Percentiles rank a stretch among this genome's conserved stretches.
These are phyloP conservation scores for Colletotrichum eremochloae DNA, from an alignment of 2,329 filamentous ascomycete species.

Conservation along the genomic window DNA sequence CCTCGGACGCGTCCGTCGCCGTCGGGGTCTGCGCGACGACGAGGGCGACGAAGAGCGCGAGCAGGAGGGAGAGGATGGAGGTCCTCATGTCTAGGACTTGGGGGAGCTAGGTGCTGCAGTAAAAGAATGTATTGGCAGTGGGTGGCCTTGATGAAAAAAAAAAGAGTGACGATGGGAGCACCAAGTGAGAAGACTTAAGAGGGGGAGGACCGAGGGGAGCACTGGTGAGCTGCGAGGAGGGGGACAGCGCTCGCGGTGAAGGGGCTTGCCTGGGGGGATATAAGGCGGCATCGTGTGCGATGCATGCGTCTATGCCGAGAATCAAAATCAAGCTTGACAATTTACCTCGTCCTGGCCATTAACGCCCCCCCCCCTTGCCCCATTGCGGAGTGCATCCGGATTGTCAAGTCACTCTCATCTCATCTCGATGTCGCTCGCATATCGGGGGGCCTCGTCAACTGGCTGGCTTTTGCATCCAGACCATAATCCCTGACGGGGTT, in stretches of 20 bases:
- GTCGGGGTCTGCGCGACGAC: conserved; percentile 52
- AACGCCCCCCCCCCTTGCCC: conserved; percentile 9
- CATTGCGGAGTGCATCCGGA: conserved; percentile 18
- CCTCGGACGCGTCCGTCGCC: conserved; percentile 43
- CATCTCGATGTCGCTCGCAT: conserved; percentile 12
- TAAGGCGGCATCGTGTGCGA: conserved; percentile 29
- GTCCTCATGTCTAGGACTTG: conserved; percentile 30
- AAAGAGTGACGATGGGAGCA: conserved; percentile 30
- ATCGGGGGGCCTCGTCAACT: neutral
- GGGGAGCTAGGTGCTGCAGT: conserved; percentile 27
- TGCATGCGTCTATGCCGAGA: neutral
- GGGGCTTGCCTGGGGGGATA: conserved; percentile 34
- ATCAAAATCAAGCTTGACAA: conserved; percentile 15
- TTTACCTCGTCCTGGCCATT: conserved; percentile 16
- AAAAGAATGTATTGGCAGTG: conserved; percentile 28
- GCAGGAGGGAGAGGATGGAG: conserved; percentile 47
- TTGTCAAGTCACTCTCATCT: neutral
- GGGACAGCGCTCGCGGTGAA: conserved; percentile 1
- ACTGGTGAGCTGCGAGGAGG: conserved; percentile 26
- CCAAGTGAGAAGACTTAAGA: conserved; percentile 12
- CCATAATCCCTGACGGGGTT: neutral
- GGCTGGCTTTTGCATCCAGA: neutral
- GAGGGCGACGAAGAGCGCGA: conserved; percentile 49
- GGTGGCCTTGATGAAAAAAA: neutral
- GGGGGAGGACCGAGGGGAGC: neutral